Conservation (phyloP, 2,329 filamentous ascomycete species). For the Aspergillus viridinutans region DNA sequence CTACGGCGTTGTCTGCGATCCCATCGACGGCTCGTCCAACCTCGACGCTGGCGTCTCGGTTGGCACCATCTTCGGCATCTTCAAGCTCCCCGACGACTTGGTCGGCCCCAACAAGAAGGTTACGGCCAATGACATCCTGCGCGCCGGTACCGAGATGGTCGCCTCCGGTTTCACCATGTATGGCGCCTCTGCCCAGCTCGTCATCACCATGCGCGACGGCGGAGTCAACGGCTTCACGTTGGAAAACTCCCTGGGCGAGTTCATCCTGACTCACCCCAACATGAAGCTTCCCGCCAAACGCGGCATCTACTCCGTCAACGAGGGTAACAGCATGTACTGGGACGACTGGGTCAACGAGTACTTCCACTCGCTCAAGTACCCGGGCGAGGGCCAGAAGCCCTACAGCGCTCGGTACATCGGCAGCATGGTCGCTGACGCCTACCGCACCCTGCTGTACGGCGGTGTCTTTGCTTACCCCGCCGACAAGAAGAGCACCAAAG, state of each 20-base stretch:
- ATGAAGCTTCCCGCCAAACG: conserved; percentile 81
- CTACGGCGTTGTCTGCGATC: conserved; percentile 95
- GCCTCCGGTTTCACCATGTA: conserved; percentile 99
- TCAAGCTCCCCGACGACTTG: conserved; percentile 72
- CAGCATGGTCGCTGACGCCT: conserved; percentile 97
- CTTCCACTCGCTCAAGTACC: conserved; percentile 83
- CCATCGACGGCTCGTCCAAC: conserved; percentile 97
- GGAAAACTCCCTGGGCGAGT: conserved; percentile 94
- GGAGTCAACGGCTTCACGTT: conserved; percentile 96
- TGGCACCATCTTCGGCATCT: conserved; percentile 93
- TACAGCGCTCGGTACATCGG: conserved; percentile 96
- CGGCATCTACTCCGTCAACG: conserved; percentile 95
- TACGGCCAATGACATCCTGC: conserved; percentile 67
- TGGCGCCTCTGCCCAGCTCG: conserved; percentile 90
- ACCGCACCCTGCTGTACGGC: conserved; percentile 90
- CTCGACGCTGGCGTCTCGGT: conserved; percentile 96
- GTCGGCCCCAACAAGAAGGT: conserved; percentile 54
- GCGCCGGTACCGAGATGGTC: conserved; percentile 84
- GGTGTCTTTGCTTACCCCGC: conserved; percentile 97
- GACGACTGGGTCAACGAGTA: conserved; percentile 80
- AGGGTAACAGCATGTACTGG: conserved; percentile 98
- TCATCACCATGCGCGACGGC: conserved; percentile 93
- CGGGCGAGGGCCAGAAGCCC: conserved; percentile 68
- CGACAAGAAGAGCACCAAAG: conserved; percentile 97
- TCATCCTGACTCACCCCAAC: conserved; percentile 94